A percentile compares a stretch with the other conserved stretches of the same genome.
phyloP scores from a whole-genome alignment of 108 stramenopile species.

The Cyclotella cryptica region DNA sequence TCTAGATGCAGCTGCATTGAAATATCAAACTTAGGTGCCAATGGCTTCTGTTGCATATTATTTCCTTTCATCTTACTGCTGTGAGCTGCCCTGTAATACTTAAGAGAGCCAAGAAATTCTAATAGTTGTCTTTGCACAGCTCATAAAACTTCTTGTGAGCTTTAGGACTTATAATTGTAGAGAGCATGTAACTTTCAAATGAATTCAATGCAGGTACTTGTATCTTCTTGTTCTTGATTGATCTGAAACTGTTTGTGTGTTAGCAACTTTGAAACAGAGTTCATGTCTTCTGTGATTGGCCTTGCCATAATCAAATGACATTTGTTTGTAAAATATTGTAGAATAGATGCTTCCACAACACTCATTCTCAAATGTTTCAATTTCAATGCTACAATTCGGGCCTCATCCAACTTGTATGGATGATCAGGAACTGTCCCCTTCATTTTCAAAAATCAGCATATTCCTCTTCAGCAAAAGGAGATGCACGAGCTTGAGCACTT shows the following conservation, averaged over 20 bases:
- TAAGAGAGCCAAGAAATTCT: conserved; percentile 20
- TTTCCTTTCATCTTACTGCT: conserved; percentile 44
- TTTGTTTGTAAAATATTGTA: conserved; percentile 59
- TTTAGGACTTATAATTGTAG: conserved; percentile 26
- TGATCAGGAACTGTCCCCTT: conserved; percentile 43
- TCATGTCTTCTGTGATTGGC: conserved; percentile 9
- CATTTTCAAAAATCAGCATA: conserved; percentile 37
- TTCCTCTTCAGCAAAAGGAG: conserved; percentile 42
- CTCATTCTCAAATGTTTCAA: conserved; percentile 52
- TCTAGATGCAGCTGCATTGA: conserved; percentile 46
- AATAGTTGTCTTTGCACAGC: conserved; percentile 52
- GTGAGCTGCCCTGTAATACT: conserved; percentile 53
- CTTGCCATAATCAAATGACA: conserved; percentile 60
- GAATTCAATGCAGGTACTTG: conserved; percentile 36
- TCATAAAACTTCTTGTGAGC: conserved; percentile 50
- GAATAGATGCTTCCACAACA: conserved; percentile 52
- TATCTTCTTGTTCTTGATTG: conserved; percentile 11
- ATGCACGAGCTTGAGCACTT: conserved; percentile 28
- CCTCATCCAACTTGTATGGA: conserved; percentile 57
- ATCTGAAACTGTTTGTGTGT: neutral
- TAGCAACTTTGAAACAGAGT: neutral
- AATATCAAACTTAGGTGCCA: conserved; percentile 42
- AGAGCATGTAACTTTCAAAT: neutral
- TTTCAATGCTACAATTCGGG: conserved; percentile 54
- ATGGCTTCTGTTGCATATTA: conserved; percentile 48